A percentile compares a stretch with the other conserved stretches of the same genome.
phyloP scores from a whole-genome alignment of 768 basidiomycete genomes.

The Leccinum subgranulosum region DNA sequence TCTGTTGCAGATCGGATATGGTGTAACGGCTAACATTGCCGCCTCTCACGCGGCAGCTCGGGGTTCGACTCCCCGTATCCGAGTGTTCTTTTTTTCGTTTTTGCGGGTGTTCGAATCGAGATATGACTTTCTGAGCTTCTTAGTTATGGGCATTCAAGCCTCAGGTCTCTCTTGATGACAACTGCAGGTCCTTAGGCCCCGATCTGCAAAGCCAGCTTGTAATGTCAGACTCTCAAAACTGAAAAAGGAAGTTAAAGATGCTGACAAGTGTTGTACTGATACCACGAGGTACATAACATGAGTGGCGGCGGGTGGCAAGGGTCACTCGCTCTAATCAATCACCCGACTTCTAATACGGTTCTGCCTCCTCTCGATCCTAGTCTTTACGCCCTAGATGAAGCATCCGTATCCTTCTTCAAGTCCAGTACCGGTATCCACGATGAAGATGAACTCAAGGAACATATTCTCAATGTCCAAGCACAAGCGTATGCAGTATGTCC shows the following conservation, averaged over 20 bases:
- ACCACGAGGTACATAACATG: too few relatives aligned
- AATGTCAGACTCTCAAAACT: too few relatives aligned
- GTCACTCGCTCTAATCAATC: too few relatives aligned
- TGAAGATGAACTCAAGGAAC: slow-evolving; percentile 29
- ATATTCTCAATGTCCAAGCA: slow-evolving; percentile 32
- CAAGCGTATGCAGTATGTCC: slow-evolving; percentile 31
- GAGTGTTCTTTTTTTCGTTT: slow-evolving; percentile 9
- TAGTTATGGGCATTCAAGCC: not conserved
- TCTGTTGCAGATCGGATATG: slow-evolving; percentile 39
- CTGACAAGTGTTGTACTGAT: too few relatives aligned
- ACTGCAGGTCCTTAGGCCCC: not conserved
- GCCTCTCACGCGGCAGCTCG: slow-evolving; percentile 54
- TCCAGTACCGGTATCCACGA: slow-evolving; percentile 28
- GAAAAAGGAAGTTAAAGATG: too few relatives aligned
- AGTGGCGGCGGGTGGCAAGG: too few relatives aligned
- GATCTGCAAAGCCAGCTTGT: not conserved
- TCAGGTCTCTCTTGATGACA: not conserved
- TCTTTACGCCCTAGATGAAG: slow-evolving; percentile 12
- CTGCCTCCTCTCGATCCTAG: slow-evolving; percentile 10
- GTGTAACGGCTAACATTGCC: slow-evolving; percentile 69
- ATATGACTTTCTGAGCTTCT: not conserved
- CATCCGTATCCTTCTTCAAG: slow-evolving; percentile 28
- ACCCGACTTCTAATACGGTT: not conserved
- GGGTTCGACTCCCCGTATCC: slow-evolving; percentile 36
- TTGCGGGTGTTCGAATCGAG: too few relatives aligned